Evolutionary conservation across 139 green algal species (phyloP).

Genomic region (Coelastrella sp.): DNA sequence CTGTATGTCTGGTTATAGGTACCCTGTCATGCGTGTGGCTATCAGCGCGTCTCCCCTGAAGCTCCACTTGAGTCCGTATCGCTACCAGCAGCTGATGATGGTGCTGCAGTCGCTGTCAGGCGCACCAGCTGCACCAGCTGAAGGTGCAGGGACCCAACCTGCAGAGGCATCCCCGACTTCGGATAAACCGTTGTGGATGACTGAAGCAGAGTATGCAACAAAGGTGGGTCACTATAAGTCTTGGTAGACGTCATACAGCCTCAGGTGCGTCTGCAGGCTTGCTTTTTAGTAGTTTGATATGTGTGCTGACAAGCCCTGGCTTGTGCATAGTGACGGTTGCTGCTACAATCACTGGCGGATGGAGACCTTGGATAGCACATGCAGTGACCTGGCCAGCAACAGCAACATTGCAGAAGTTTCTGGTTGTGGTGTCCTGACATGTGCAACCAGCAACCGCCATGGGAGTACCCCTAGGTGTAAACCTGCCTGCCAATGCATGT

Average conservation of each 20-base stretch:
- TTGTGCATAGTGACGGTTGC: too few relatives aligned
- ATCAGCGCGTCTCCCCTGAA: slow-evolving; percentile 55
- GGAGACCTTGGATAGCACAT: too few relatives aligned
- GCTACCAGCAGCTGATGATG: slow-evolving; percentile 66
- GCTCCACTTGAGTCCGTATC: slow-evolving; percentile 63
- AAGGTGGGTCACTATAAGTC: slow-evolving; percentile 35
- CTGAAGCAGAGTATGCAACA: slow-evolving; percentile 60
- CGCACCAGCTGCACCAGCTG: not conserved
- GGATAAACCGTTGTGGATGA: slow-evolving; percentile 60
- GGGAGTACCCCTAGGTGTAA: too few relatives aligned
- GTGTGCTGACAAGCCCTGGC: too few relatives aligned
- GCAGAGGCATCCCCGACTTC: not conserved
- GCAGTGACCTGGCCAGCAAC: too few relatives aligned
- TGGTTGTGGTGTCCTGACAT: too few relatives aligned
- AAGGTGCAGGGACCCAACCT: not conserved
- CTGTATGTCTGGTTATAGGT: too few relatives aligned
- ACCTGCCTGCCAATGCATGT: too few relatives aligned
- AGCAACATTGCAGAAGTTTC: too few relatives aligned
- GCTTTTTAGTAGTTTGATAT: too few relatives aligned
- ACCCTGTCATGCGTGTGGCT: slow-evolving; percentile 45
- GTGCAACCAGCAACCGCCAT: too few relatives aligned
- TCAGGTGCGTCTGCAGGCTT: not conserved
- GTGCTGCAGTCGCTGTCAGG: slow-evolving; percentile 51
- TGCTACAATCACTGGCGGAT: too few relatives aligned
- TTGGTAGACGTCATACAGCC: not conserved